A percentile compares a stretch with the other conserved stretches of the same genome.
These are phyloP conservation scores for Aspergillus campestris DNA, from an alignment of 495 filamentous ascomycete genomes.

Conservation along the genomic window DNA sequence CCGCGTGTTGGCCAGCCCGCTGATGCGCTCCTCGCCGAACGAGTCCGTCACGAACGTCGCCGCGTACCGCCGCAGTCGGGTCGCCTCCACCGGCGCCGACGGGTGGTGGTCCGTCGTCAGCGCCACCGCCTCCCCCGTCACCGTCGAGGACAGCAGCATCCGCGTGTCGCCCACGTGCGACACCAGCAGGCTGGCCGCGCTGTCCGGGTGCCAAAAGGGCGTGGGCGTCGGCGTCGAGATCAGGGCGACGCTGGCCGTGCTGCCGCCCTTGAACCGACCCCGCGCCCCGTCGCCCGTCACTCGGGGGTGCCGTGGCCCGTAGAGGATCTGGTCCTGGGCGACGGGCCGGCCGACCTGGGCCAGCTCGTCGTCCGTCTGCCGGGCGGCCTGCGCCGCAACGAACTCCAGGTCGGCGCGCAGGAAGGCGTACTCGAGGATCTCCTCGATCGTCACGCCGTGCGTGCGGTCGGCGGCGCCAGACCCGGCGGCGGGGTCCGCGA, in stretches of 20 bases:
- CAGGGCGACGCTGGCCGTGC: conserved; percentile 78
- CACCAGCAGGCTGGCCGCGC: conserved; percentile 72
- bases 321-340: conserved; percentile 72
- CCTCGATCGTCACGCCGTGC: conserved; percentile 35
- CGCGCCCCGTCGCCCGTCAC: conserved; percentile 54
- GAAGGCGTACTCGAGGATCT: conserved; percentile 75
- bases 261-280: conserved; percentile 82
- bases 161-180: conserved; percentile 92
- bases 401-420: conserved; percentile 89
- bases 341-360: conserved; percentile 62
- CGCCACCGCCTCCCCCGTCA: conserved; percentile 66
- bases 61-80: conserved; percentile 75
- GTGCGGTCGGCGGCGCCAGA: not conserved
- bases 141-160: conserved; percentile 75
- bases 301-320: conserved; percentile 51
- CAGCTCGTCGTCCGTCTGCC: conserved; percentile 55
- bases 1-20: conserved; percentile 86
- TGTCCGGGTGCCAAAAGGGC: conserved; percentile 89
- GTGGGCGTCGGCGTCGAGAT: conserved; percentile 85
- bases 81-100: conserved; percentile 71
- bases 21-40: conserved; percentile 94
- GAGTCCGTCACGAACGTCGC: conserved; percentile 86
- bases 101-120: conserved; percentile 87
- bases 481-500: conserved; percentile 12
- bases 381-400: conserved; percentile 71